Conservation (phyloP, 1,139 yeast genomes). For the Pichia sp. region DNA sequence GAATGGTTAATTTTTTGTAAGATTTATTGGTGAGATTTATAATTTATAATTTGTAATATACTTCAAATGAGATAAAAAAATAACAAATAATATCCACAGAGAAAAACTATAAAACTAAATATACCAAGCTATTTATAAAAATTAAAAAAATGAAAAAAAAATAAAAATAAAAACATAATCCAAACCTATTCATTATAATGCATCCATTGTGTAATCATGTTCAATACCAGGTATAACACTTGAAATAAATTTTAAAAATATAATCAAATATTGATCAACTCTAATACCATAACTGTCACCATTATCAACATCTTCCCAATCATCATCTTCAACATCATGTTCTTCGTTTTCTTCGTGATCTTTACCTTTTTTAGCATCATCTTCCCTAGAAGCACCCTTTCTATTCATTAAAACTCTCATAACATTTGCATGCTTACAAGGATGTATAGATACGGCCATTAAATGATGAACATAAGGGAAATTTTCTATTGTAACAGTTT, state of each 20-base stretch:
- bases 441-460: slow-evolving; percentile 88
- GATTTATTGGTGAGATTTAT: not conserved
- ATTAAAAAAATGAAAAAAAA: not conserved
- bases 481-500: slow-evolving; percentile 92
- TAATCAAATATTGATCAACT: slow-evolving; percentile 84
- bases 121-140: not conserved
- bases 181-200: slow-evolving; percentile 34
- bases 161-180: not conserved
- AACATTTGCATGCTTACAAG: slow-evolving; percentile 91
- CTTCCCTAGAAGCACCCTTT: slow-evolving; percentile 34
- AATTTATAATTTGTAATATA: not conserved
- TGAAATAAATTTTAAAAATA: slow-evolving; percentile 87
- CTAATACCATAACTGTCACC: slow-evolving; percentile 47
- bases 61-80: not conserved
- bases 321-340: slow-evolving; percentile 35
- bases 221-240: slow-evolving; percentile 97
- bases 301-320: slow-evolving; percentile 30
- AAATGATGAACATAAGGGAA: slow-evolving; percentile 78
- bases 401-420: slow-evolving; percentile 81
- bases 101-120: not conserved
- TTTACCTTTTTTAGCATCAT: slow-evolving; percentile 34
- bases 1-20: not conserved
- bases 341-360: slow-evolving; percentile 28
- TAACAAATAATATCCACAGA: not conserved
- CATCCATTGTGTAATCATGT: slow-evolving; percentile 95